A percentile compares a stretch with the other conserved stretches of the same genome.
These are phyloP conservation scores for Xylariaceae sp. DNA, from an alignment of 2,329 filamentous ascomycete genomes.

Conservation along the genomic window DNA sequence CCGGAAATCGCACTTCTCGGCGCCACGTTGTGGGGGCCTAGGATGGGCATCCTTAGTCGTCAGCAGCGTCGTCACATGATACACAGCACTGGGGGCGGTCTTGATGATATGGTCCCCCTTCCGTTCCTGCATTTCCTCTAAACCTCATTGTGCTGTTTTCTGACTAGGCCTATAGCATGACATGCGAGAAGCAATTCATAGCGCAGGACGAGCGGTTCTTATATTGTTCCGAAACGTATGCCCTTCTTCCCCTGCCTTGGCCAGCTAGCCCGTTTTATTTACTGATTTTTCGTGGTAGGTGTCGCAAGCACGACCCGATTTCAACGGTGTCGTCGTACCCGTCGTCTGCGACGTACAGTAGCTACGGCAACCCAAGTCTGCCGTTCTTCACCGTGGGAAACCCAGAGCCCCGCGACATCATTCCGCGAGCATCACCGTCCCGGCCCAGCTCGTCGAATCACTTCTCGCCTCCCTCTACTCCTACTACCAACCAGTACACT, in stretches of 20 bases:
- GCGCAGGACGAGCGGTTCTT: constrained; percentile 51
- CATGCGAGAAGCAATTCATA: constrained; percentile 61
- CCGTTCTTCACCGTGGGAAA: constrained; percentile 42
- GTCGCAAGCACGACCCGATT: constrained; percentile 48
- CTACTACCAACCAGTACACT: constrained; percentile 40
- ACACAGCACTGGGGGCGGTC: constrained; percentile 18
- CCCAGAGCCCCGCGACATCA: constrained; percentile 55
- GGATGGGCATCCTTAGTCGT: constrained; percentile 14
- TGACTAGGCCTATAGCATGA: constrained; percentile 46
- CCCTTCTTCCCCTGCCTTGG: constrained; percentile 20
- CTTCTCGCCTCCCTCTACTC: constrained; percentile 49
- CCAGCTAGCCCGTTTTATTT: constrained; percentile 18
- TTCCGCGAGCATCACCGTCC: constrained; percentile 59
- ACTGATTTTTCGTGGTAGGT: constrained; percentile 35
- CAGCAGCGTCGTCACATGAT: constrained; percentile 25
- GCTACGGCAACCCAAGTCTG: constrained; percentile 32
- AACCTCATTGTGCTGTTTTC: constrained; percentile 24
- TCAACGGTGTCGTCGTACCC: constrained; percentile 26
- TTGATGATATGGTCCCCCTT: neutral
- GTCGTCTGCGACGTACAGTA: constrained; percentile 29
- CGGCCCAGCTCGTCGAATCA: constrained; percentile 52
- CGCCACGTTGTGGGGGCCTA: constrained; percentile 21
- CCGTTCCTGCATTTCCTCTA: constrained; percentile 30
- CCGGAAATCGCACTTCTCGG: constrained; percentile 8
- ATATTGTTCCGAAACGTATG: constrained; percentile 61